Percentiles rank a stretch among this genome's conserved stretches.
Evolutionary conservation across 73 alveolate genomes (phyloP).

Genomic region (Paramecium pentaurelia): DNA sequence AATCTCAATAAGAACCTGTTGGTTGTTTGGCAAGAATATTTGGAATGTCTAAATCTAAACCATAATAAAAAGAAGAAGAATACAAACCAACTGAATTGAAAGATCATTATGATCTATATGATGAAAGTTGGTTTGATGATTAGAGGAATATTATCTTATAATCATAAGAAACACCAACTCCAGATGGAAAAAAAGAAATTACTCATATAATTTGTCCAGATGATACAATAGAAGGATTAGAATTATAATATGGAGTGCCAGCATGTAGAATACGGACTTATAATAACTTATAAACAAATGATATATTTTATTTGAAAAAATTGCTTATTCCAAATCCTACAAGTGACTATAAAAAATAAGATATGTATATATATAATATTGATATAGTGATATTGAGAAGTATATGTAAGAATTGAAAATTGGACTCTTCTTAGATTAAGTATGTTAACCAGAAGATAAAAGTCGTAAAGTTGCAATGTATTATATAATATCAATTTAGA

Average conservation of each 20-base stretch:
- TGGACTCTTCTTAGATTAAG: not conserved
- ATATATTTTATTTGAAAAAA: not conserved
- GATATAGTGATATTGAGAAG: not conserved
- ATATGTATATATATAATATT: not conserved
- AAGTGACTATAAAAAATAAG: slow-evolving; percentile 25
- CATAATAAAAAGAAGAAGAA: not conserved
- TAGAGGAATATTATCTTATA: not conserved
- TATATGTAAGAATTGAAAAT: slow-evolving; percentile 16
- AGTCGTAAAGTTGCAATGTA: slow-evolving; percentile 17
- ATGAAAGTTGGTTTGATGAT: not conserved
- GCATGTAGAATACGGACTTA: slow-evolving; percentile 16
- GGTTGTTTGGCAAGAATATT: not conserved
- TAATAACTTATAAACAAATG: slow-evolving; percentile 2
- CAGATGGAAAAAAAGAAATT: not conserved
- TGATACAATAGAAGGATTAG: slow-evolving; percentile 34
- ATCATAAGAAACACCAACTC: not conserved
- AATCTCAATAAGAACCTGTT: not conserved
- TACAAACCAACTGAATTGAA: not conserved
- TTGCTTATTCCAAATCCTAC: not conserved
- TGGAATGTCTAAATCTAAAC: not conserved
- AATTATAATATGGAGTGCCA: slow-evolving; percentile 37
- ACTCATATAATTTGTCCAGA: not conserved
- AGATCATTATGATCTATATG: slow-evolving; percentile 19
- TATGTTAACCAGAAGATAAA: slow-evolving; percentile 23
- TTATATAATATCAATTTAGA: not conserved